Base-by-base conservation (phyloP, 768 basidiomycete species). In the Clavaria fumosa region DNA sequence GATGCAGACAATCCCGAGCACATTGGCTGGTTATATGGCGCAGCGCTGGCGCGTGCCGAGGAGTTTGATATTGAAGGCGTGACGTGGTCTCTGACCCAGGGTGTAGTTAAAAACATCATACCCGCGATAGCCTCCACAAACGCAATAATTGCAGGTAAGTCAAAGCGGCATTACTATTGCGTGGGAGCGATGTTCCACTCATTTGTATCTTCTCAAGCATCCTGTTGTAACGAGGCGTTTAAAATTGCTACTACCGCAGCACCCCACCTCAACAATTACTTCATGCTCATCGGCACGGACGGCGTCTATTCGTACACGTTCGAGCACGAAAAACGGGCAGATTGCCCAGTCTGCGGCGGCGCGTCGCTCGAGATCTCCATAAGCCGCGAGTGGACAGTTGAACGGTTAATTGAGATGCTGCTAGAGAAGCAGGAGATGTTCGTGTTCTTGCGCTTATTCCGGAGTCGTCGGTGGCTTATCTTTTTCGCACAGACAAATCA, bases 71-170 rank as follows among this genome's bases (percentile, higher is more conserved):
- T 99, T 38, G 89, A 96, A 53, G 95, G 95, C 31, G 91, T 99
- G 12, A 96, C 95, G 6, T 99, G 93, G 89, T 79, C 83, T 2
- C 62, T 91, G 24, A 97, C 95, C 0, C 95, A 99, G 55, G 95
- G 95, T 30, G 95, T 99, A 37, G 95, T 99, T 32, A 99, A 99
- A 70, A 95, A 95, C 50, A 95, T 99, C 58, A 97, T 99, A 45
- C 93, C 95, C 15, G 93, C 95, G 31, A 97, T 99, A 47, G 95
- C 95, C 2, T 91, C 86, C 1, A 99, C 95, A 11, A 99, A 99
- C 50, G 95, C 95, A 23, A 91, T 97, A 54, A 90, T 99, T 41
- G 85, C 95, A 34, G 90, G 89, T 84, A 46, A 28, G 68, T 42
- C 40, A 22, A 15, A 14, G 34, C 34, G n/a, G n/a, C n/a, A n/a